Evolutionary conservation across 1,284 basidiomycete species (phyloP), one percentile per base, ranked within the genome.

Genomic region (Irpex rosettiformis): DNA sequence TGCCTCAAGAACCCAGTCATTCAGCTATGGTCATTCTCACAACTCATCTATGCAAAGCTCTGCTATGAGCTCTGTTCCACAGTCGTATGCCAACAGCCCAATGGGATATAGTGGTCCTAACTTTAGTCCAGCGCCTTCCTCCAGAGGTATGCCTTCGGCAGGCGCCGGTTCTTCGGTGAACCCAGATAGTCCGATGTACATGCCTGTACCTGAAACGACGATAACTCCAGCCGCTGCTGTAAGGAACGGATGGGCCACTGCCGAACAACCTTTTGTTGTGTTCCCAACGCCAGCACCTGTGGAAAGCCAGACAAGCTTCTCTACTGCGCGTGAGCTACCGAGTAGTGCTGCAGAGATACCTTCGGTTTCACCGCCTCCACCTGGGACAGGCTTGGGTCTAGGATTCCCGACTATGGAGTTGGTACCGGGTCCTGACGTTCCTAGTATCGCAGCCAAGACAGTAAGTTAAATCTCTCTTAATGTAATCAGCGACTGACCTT

Each of bases 11-110:
- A 72, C 71, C 0, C 76, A 77, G 24, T 77, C 70, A 0, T 63
- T 70, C 63, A 65, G 63, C 48, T 69, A 69, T 37, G 66, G 75
- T 1, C 77, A 78, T 59, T 73, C 79, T 29, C 72, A 79, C 62
- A 76, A 77, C 10, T 79, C 75, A 22, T 69, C 73, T 2, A 73
- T 70, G 43, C 72, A 68, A 53, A 77, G 72, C 65, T 79, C 77
- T 4, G 71, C 70, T 4, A 74, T 74, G 2, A 77, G 72, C 65
- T 79, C 77, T 3, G 71, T 69, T 4, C 74, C 74, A 2, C 70
- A 71, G 18, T 77, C 73, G 3, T 69, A 65, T 57, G 59, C 66
- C 27, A 70, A 71, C 28, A 75, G 73, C 29, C 73, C 77, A 30
- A 64, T 64, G 58, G 55, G 51, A 18, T 57, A 55, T 22, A 52